Evolutionary conservation across 139 green algal genomes (phyloP), one percentile per base, ranked within the genome.

Genomic region (Mychonastes homosphaera): DNA sequence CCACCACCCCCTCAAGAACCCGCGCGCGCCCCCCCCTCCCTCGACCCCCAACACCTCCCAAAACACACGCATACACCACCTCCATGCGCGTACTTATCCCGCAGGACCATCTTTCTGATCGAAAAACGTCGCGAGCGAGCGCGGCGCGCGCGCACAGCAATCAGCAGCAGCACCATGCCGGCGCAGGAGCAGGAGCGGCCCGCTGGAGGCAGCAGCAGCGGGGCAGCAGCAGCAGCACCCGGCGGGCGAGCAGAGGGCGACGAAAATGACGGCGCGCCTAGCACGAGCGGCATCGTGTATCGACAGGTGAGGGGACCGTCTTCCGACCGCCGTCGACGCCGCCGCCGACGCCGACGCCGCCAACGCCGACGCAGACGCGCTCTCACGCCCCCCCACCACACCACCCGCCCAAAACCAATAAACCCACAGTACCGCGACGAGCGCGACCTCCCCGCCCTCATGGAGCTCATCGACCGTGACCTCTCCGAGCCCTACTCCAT

Each of bases 401-500:
- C 19, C 45, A 16, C 12, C 30, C 29, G 56, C 7, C 39, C 6
- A 18, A 39, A 21, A 28, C 30, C 19, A 16, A 2, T 39, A 53
- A 29, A 53, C 45, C 27, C 44, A 47, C 85, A 94, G 82, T 95
- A 90, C 53, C 58, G 67, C 27, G 80, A 83, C 23, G 91, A 98
- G 62, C 33, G 69, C 4, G 91, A 98, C 55, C 58, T 98, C 24
- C 55, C 73, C 0, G 34, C 69, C n/a, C 72, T 98, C 4, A 98
- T 97, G 87, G 16, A 70, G 0, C 72, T 99, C 0, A 79, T 99
- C 3, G 89, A 95, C 64, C 78, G 78, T 26, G 88, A 98, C 69
- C 80, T 99, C 1, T 92, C 79, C 60, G 92, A 99, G 74, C 92
- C 92, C 3, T 99, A 99, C 72, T 94, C 85, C 39, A 90, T 99